Evolutionary conservation across 2,329 filamentous ascomycete genomes (phyloP), one percentile per base, ranked within the genome.

Genomic region (Fusarium sp.): DNA sequence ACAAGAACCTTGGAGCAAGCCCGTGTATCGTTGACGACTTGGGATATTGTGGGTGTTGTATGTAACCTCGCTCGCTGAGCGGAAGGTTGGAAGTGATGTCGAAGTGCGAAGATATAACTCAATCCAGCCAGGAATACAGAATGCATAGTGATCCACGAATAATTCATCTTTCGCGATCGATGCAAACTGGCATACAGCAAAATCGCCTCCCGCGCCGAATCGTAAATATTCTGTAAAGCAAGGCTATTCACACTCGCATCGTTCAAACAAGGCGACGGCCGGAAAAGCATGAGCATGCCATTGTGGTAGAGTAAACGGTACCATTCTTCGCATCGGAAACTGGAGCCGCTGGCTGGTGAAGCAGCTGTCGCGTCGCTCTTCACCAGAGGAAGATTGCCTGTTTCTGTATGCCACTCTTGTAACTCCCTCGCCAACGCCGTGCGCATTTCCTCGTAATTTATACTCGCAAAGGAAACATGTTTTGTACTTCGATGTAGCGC

Each of bases 81-180:
- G 2, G 28, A 30, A 3, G 28, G 28, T 23, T 79, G 80, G 32
- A 83, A 78, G 55, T 83, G 82, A 2, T 79, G 76, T 1, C 80
- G 76, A 1, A 83, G 62, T 0, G 81, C 80, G 41, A 84, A 84
- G 4, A 84, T 78, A 50, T 82, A 84, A 0, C 81, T 81, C 0
- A 83, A 63, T 0, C 83, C 83, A 0, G 83, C 83, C 59, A 84
- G 80, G 68, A 86, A 86, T 3, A 85, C 78, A 1, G 81, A 78
- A 51, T 86, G 84, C 59, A 85, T 78, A 0, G 83, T 84, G 27
- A 85, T 81, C 83, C 83, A 86, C 0, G 80, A 82, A 43, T 81
- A 85, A 67, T 85, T 85, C 59, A 85, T 81, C 47, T 80, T 81
- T 7, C 82, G 76, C 0, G 80, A 82, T 9, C 80, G 79, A 50